phyloP scores from a whole-genome alignment of 495 filamentous ascomycete species.

The Penicillium taxi region DNA sequence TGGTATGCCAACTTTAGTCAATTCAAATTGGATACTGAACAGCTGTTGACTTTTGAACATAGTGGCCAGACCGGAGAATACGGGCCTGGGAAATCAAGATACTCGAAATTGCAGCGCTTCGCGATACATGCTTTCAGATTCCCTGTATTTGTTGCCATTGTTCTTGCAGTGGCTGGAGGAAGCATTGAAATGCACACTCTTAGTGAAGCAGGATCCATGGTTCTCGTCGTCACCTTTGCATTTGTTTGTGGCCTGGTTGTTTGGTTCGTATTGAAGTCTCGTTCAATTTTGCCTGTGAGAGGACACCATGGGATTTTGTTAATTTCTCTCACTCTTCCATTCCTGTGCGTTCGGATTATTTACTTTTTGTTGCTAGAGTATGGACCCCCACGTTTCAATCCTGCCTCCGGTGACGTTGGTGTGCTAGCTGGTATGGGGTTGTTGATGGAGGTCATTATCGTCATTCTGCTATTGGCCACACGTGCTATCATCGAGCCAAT shows the following conservation, averaged over 20 bases:
- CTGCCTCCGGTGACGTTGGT: constrained; percentile 14
- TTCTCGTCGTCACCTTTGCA: constrained; percentile 20
- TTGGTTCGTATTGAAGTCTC: constrained; percentile 19
- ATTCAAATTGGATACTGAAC: neutral
- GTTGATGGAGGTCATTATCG: constrained; percentile 26
- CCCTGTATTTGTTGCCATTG: constrained; percentile 19
- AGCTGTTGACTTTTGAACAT: neutral
- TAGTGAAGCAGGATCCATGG: constrained; percentile 16
- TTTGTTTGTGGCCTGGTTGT: constrained; percentile 20
- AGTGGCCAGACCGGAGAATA: constrained; percentile 28
- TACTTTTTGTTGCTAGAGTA: constrained; percentile 21
- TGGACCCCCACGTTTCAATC: constrained; percentile 19
- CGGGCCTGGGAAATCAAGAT: constrained; percentile 25
- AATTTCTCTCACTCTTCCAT: constrained; percentile 16
- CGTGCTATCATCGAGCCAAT: constrained; percentile 22
- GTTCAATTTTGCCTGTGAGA: constrained; percentile 13
- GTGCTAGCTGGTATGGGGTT: constrained; percentile 23
- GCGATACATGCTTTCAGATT: constrained; percentile 21
- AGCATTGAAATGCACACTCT: constrained; percentile 14
- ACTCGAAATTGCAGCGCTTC: constrained; percentile 13
- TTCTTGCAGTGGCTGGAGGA: constrained; percentile 21
- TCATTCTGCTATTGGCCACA: constrained; percentile 16
- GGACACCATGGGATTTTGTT: constrained; percentile 20
- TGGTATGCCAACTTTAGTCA: constrained; percentile 14
- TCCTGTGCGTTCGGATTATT: constrained; percentile 18